A percentile compares a stretch with the other conserved stretches of the same genome.
Evolutionary conservation across 768 basidiomycete species (phyloP).

Genomic region (Lentinula guzmanii): DNA sequence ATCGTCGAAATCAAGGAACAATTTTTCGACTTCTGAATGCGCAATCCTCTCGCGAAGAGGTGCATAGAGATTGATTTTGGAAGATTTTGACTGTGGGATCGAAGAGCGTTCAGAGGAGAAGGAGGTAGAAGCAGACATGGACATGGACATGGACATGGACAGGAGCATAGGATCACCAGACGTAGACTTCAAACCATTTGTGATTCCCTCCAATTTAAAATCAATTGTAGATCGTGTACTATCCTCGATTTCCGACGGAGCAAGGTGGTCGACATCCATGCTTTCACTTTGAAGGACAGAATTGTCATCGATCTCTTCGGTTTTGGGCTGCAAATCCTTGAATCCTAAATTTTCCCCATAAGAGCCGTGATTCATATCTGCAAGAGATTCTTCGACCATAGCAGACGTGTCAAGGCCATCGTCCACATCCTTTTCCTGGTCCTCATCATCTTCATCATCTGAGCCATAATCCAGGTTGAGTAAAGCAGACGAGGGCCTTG

Average conservation of each 20-base stretch:
- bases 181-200: conserved; percentile 41
- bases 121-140: conserved; percentile 29
- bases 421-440: conserved; percentile 48
- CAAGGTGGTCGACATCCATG: conserved; percentile 22
- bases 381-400: conserved; percentile 55
- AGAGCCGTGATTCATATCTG: conserved; percentile 30
- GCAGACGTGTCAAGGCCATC: conserved; percentile 53
- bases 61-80: conserved; percentile 42
- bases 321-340: conserved; percentile 26
- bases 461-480: conserved; percentile 52
- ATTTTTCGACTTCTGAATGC: conserved; percentile 50
- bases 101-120: conserved; percentile 30
- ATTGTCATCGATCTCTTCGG: conserved; percentile 53
- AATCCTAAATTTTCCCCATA: conserved; percentile 21
- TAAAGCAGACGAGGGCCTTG: conserved; percentile 17
- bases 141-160: conserved; percentile 11
- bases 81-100: conserved; percentile 27
- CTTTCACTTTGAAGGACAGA: conserved; percentile 27
- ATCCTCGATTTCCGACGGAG: conserved; percentile 16
- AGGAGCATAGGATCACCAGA: conserved; percentile 51
- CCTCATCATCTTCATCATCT: conserved; percentile 60
- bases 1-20: conserved; percentile 43
- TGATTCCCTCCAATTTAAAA: neutral
- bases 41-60: conserved; percentile 59
- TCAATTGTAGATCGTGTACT: conserved; percentile 12